Evolutionary conservation across 371 early-diverging fungal species (phyloP).

Genomic region (Lichtheimia ornata): DNA sequence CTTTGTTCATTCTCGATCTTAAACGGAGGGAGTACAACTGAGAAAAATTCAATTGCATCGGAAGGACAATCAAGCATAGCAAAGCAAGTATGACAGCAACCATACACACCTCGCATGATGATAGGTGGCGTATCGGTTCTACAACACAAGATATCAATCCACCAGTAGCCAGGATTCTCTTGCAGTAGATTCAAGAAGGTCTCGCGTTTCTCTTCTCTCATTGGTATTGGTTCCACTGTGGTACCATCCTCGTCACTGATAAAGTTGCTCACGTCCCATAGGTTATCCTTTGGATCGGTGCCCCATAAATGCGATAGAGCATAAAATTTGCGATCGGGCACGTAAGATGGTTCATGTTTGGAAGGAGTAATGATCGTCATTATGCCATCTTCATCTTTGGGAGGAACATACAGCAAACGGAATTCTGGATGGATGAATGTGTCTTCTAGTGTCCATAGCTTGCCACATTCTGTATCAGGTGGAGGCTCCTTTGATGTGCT

Average conservation of each 20-base stretch:
- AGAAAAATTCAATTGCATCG: not conserved
- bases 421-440: too few relatives aligned
- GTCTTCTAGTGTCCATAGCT: too few relatives aligned
- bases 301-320: not conserved
- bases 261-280: not conserved
- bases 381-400: too few relatives aligned
- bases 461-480: too few relatives aligned
- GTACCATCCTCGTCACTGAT: not conserved
- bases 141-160: not conserved
- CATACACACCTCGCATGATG: not conserved
- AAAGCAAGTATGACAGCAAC: not conserved
- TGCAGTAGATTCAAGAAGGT: not conserved
- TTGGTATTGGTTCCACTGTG: not conserved
- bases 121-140: not conserved
- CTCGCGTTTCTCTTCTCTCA: not conserved
- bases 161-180: not conserved
- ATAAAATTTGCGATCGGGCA: not conserved
- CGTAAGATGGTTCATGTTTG: too few relatives aligned
- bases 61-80: not conserved
- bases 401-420: too few relatives aligned
- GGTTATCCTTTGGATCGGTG: not conserved
- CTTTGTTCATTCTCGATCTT: too few relatives aligned
- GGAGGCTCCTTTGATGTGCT: too few relatives aligned
- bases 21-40: not conserved
- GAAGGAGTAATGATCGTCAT: too few relatives aligned